Evolutionary conservation across 345 rosid species (phyloP), one percentile per base, ranked within the genome.

Genomic region (Eucalyptus albens): DNA sequence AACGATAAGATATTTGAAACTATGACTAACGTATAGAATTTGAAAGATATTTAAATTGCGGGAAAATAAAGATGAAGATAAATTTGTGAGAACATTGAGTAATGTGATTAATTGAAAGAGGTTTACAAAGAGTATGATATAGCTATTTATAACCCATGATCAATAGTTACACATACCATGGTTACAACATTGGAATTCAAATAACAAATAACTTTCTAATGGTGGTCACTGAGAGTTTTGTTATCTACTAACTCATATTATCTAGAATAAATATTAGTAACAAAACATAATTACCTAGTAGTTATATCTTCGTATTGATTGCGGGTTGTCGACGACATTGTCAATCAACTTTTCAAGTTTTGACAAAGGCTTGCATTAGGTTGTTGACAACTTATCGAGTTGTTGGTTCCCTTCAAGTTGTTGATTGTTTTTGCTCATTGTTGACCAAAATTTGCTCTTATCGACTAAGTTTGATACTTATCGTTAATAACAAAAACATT

Each of bases 251-350:
- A 24, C 29, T 21, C 62, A 1, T 56, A 56, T 9, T 56, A 56
- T 22, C 62, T 56, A 56, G 11, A 22, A 56, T 56, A 56, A 56
- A 10, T 56, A 24, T 56, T 24, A 3, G 6, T 29, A 56, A 56
- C 12, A 24, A 56, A 56, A 56, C 62, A 56, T 56, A 56, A 56
- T 22, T 56, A 21, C 27, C 62, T 56, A 22, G 62, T 10, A 22
- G 29, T 56, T 56, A 56, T 9, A 56, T 56, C 62, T 56, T 24
- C 4, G 12, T 56, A 24, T 56, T 21, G 62, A 56, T 56, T 56
- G 62, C 27, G 6, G 1, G 3, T 22, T 24, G 6, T 9, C 3
- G 3, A 56, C 0, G 13, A 9, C 62, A 22, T 56, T 22, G 6
- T 56, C 0, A 3, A 56, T 56, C 29, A 56, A 56, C 13, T 56